Conservation (phyloP, 345 rosid genomes). For the Noccaea caerulescens region DNA sequence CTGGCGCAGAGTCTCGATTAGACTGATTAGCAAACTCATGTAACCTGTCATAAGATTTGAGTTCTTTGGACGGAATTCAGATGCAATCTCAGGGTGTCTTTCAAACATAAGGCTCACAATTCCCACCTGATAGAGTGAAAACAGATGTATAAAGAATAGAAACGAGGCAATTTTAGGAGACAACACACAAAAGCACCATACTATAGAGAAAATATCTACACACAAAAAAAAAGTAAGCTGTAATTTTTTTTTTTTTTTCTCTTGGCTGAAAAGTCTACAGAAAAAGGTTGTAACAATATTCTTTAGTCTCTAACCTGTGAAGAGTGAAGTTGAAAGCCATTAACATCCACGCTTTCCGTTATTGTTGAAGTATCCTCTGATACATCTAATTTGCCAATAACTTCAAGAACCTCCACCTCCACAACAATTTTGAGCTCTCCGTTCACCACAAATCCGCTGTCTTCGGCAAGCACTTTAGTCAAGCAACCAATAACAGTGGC, state of each 20-base stretch:
- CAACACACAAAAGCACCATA: not conserved
- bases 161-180: not conserved
- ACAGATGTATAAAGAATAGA: not conserved
- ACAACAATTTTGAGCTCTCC: not conserved
- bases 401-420: constrained; percentile 6
- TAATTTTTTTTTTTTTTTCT: no score
- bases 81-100: constrained; percentile 21
- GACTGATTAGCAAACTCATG: constrained; percentile 3
- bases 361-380: not conserved
- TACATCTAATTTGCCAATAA: constrained; percentile 12
- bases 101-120: constrained; percentile 9
- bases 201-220: not conserved
- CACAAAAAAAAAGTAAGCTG: no score
- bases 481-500: no score
- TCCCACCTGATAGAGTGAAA: not conserved
- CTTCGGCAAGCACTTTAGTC: no score
- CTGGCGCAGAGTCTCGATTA: not conserved
- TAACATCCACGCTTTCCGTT: not conserved
- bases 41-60: constrained; percentile 7
- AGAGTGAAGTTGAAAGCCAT: constrained; percentile 10
- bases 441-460: not conserved
- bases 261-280: not conserved
- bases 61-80: not conserved
- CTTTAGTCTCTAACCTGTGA: not conserved
- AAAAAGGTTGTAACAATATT: no score